Evolutionary conservation across 73 alveolate species (phyloP).

Genomic region (Paramecium sexaurelia): DNA sequence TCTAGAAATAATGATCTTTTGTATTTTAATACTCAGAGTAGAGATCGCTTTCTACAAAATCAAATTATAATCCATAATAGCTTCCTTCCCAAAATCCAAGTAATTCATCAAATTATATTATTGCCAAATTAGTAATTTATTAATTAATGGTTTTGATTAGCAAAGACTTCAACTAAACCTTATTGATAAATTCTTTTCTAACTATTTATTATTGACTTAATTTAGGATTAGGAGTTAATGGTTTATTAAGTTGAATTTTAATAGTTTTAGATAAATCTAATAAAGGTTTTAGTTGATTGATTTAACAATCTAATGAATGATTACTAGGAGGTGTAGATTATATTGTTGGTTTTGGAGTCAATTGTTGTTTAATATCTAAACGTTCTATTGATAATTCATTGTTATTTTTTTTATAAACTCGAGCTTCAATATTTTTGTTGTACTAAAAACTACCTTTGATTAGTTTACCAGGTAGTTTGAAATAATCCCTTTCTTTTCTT

Average conservation of each 20-base stretch:
- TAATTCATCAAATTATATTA: not conserved
- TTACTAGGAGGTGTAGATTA: not conserved
- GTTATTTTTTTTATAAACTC: constrained; percentile 7
- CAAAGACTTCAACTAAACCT: not conserved
- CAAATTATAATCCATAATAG: not conserved
- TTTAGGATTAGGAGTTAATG: not conserved
- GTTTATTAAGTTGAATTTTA: not conserved
- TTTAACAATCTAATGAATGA: not conserved
- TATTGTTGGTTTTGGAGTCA: not conserved
- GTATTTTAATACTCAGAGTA: not conserved
- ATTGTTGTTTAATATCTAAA: not conserved
- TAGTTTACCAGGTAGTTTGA: not conserved
- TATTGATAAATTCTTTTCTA: not conserved
- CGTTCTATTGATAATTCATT: not conserved
- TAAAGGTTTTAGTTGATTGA: not conserved
- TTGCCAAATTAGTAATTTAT: not conserved
- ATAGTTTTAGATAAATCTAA: not conserved
- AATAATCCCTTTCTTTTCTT: not conserved
- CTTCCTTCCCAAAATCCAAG: not conserved
- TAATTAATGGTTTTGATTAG: not conserved
- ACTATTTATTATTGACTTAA: not conserved
- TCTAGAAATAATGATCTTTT: not conserved
- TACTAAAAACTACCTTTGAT: not conserved
- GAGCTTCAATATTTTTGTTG: not conserved
- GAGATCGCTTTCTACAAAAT: not conserved